Evolutionary conservation across 768 basidiomycete species (phyloP), one percentile per base, ranked within the genome.

Genomic region (Rhodosporidiobolus odoratus): DNA sequence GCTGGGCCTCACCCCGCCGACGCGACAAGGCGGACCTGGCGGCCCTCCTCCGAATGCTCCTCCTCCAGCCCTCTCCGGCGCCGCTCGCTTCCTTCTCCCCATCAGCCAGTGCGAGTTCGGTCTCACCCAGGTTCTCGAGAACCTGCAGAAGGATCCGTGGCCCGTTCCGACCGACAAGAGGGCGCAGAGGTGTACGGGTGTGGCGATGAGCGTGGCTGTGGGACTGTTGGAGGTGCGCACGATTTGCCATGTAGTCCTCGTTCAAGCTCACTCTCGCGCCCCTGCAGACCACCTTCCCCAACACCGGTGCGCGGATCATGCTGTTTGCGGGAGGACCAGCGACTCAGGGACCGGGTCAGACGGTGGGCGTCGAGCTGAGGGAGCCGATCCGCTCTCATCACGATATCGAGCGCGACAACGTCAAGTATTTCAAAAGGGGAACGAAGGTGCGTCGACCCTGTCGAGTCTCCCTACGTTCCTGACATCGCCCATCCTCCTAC

Each of bases 331-430:
- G 95, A 75, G 96, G 96, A 37, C 91, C 96, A 21, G 89, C 89
- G 16, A 96, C 95, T 2, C 93, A 97, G 78, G 96, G 96, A 4
- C 96, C 96, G 0, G 96, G 96, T 25, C 87, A 93, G 87, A 94
- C 97, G 40, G 96, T 98, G 65, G 89, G 85, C 80, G 91, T 91
- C 74, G 95, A 98, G 81, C 83, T 98, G 65, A 90, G 91, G 81
- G 96, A 99, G 77, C 92, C 94, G 3, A 98, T 99, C 72, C 89
- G 96, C 62, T 96, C 93, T 13, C 96, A 99, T 79, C 95, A 98
- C 81, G 96, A 99, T 77, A 98, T 98, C 76, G 96, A 99, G 77
- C 85, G 92, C 27, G 96, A 99, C 79, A 89, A 87, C 71, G 94
- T 89, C 53, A 98, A 97, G 81, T 93, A 99, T 79, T 98, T 89